A percentile compares a stretch with the other conserved stretches of the same genome.
These are phyloP conservation scores for Geotrichum aggregatum DNA, from an alignment of 1,139 yeast genomes.

Conservation along the genomic window DNA sequence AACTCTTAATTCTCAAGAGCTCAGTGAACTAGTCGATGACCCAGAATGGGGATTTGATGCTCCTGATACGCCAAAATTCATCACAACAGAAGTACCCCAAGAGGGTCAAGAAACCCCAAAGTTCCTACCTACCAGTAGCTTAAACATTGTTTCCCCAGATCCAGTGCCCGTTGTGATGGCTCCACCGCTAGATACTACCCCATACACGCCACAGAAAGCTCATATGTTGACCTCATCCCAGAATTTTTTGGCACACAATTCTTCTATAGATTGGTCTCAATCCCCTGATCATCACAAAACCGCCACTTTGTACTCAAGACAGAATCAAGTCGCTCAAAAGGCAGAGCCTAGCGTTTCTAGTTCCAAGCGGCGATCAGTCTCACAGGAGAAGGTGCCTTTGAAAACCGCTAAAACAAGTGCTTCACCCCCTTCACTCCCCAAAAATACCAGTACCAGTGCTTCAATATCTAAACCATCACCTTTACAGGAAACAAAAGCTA, in stretches of 20 bases:
- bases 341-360: constrained; percentile 15
- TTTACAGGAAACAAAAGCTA: not conserved
- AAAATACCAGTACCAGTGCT: not conserved
- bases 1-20: constrained; percentile 4
- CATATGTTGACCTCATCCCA: too few species aligned
- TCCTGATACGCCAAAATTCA: not conserved
- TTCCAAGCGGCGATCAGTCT: constrained; percentile 15
- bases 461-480: too few species aligned
- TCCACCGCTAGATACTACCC: too few species aligned
- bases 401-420: not conserved
- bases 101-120: too few species aligned
- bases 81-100: not conserved
- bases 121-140: not conserved
- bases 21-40: constrained; percentile 13
- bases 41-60: constrained; percentile 17
- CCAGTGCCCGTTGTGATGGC: too few species aligned
- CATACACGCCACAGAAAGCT: too few species aligned
- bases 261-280: constrained; percentile 32
- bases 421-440: not conserved
- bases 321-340: constrained; percentile 1
- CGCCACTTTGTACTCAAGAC: constrained; percentile 30
- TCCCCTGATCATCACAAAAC: constrained; percentile 37
- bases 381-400: not conserved
- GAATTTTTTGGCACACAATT: not conserved
- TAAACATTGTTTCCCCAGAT: too few species aligned